Evolutionary conservation across 345 rosid species (phyloP).

Genomic region (Camelina hispida): DNA sequence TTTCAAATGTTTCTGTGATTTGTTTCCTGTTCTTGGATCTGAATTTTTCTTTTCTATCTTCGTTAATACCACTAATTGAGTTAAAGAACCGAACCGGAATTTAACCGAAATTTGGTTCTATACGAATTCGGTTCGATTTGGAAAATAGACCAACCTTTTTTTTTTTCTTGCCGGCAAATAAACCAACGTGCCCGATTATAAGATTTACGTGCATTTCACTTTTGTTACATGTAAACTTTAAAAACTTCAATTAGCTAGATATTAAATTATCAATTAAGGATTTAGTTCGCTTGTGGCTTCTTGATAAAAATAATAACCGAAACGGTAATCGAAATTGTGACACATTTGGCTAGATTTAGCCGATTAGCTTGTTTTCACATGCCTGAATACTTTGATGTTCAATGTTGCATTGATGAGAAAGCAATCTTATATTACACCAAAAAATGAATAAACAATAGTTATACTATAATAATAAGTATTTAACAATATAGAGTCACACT

Average conservation of each 20-base stretch:
- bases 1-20: conserved; percentile 11
- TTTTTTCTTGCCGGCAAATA: neutral
- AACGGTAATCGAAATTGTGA: neutral
- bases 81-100: neutral
- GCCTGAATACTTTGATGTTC: neutral
- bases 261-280: neutral
- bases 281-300: too few relatives aligned
- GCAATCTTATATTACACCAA: conserved; percentile 23
- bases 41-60: neutral
- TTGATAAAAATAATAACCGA: too few relatives aligned
- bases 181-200: neutral
- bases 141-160: neutral
- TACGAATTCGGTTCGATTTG: neutral
- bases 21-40: conserved; percentile 25
- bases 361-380: conserved; percentile 1
- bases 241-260: neutral
- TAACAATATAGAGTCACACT: neutral
- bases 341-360: neutral
- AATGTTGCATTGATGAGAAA: neutral
- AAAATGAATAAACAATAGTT: conserved; percentile 2
- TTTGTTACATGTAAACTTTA: neutral
- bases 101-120: neutral
- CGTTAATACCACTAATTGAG: neutral
- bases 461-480: neutral
- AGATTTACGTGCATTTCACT: neutral